Base-by-base conservation (phyloP, 2,329 filamentous ascomycete species). In the Scytalidium lignicola region DNA sequence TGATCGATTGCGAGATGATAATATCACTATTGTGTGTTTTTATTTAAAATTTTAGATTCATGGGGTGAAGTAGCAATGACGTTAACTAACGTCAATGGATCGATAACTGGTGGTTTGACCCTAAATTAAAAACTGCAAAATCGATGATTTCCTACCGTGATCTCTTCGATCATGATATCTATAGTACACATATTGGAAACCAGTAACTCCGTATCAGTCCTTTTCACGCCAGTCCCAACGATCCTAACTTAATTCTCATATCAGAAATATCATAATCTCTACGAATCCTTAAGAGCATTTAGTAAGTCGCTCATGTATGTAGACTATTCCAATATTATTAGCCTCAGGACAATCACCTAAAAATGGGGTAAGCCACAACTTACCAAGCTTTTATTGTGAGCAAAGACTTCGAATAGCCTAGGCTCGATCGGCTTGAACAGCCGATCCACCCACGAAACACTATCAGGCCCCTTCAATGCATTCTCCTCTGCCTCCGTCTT, bases 351-450 rank as follows among this genome's bases (percentile, higher is more conserved):
- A 37, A 17, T 7, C 5, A 15, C 5, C 7, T 12, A 15, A 20
- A 48, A 29, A 12, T 13, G 47, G 17, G 21, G 40, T 26, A 5
- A 5, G 10, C 23, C 10, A 10, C 23, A 28, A 50, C 75, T 58
- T 69, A 81, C 79, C 68, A 86, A 64, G 49, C 75, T 72, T 64
- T 72, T 74, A 56, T 90, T 90, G 64, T 88, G 82, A 26, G 83
- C 79, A 70, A 88, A 76, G 41, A 88, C 77, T 65, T 85, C 85
- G 61, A 80, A 86, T 18, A 89, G 67, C 29, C 82, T 78, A 10
- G 79, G 74, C 62, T 82, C 73, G 47, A 86, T 74, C 0, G 83
- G 80, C 42, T 82, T 76, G 67, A 90, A 90, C 22, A 88, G 70
- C 50, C 70, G 72, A 63, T 86, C 80, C 51, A 87, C 85, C 81